Evolutionary conservation across 495 filamentous ascomycete genomes (phyloP).

Genomic region (Lepraria neglecta): DNA sequence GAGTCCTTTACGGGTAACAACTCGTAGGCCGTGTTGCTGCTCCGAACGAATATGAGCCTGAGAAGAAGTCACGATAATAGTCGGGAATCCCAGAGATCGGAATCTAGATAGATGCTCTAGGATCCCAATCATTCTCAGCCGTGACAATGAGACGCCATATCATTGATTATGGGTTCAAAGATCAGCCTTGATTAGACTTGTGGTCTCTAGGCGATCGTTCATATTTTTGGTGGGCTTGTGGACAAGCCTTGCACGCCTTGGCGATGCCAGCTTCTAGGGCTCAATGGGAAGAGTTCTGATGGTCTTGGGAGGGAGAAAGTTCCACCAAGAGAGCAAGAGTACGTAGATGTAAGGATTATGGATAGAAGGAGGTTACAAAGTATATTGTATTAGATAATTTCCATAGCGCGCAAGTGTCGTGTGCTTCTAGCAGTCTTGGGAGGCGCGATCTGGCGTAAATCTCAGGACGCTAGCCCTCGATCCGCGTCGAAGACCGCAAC

Average conservation of each 20-base stretch:
- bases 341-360: background rate
- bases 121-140: background rate
- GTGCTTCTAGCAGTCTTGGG: slow-evolving; percentile 6
- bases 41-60: background rate
- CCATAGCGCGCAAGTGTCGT: slow-evolving; percentile 19
- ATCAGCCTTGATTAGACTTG: too few relatives aligned
- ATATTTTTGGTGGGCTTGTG: too few relatives aligned
- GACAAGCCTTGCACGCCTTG: too few relatives aligned
- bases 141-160: background rate
- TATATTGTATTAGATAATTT: background rate
- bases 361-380: background rate
- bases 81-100: background rate
- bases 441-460: slow-evolving; percentile 10
- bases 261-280: too few relatives aligned
- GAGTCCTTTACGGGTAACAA: background rate
- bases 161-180: too few relatives aligned
- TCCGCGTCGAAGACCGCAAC: slow-evolving; percentile 11
- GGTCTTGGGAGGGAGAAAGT: background rate
- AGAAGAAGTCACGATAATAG: background rate
- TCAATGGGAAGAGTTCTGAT: too few relatives aligned
- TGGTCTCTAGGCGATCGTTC: too few relatives aligned
- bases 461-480: slow-evolving; percentile 4
- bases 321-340: background rate
- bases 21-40: background rate
- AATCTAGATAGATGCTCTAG: too few relatives aligned